Base-by-base conservation (phyloP, 176 grass and related monocot species). In the barley (Hordeum vulgare) region DNA sequence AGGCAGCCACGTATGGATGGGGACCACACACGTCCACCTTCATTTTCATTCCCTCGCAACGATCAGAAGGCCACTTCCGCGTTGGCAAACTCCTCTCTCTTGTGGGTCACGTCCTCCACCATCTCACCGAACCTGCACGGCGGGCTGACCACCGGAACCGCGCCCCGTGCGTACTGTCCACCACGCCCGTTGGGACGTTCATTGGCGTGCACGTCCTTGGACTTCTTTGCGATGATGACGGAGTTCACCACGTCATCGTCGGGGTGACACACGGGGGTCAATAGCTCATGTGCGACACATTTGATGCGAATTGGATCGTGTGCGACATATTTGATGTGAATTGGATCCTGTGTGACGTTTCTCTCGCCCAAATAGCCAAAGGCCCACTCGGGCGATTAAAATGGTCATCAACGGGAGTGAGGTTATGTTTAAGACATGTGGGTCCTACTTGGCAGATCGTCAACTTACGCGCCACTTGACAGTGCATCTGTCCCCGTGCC, bases 201-300 rank as follows among this genome's bases (percentile, higher is more conserved):
- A 9, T 37, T 13, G 8, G 53, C 27, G 59, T n/a, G 39, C 27
- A 8, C 14, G 18, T 61, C 13, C 23, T 41, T 59, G 9, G 24
- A n/a, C 81, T 94, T 94, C 1, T 83, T 80, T 21, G 91, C 88
- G 21, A 94, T 75, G 83, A 94, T 86, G 29, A 94, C 88, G 13
- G 91, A 94, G 83, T 90, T 94, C 27, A 93, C 85, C 11, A 93
- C 91, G 77, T 94, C 92, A 18, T 86, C 86, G 3, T 78, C 37
- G 0, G 89, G 92, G 66, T 97, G 95, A 84, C 82, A 87, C 77
- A 97, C 88, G 7, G 92, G n/a, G n/a, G n/a, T n/a, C n/a, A n/a
- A n/a, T n/a, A n/a, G n/a, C n/a, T n/a, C n/a, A n/a, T n/a, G n/a
- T n/a, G n/a, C n/a, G n/a, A n/a, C n/a, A n/a, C n/a, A n/a, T n/a